Base-by-base conservation (phyloP, 495 filamentous ascomycete species). In the Neurospora sublineolata region DNA sequence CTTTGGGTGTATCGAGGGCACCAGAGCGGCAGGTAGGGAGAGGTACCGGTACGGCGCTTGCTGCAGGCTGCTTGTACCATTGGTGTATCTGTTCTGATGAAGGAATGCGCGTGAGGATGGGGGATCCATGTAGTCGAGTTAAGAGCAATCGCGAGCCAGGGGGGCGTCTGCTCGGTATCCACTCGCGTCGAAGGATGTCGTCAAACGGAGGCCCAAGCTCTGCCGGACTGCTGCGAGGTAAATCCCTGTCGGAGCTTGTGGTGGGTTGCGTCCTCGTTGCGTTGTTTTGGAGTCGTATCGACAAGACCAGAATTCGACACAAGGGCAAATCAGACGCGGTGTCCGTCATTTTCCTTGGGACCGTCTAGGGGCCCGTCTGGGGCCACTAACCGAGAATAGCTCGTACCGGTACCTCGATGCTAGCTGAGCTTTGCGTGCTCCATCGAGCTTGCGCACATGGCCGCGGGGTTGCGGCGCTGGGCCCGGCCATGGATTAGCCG, bases 61-160 rank as follows among this genome's bases (percentile, higher is more conserved):
- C 70, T 73, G 72, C 68, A 70, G 74, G 73, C 68, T 74, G 74
- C 6, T 36, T 33, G 52, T 33, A 33, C 52, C 27, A 18, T 6
- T 33, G 52, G 75, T 74, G 74, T 74, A 74, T 76, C 73, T 76
- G 75, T 77, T 78, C 71, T 75, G 70, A 76, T 75, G 75, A 78
- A 73, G 77, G 73, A 71, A 72, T 72, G 64, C 68, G 69, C 18
- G 75, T 36, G 10, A 76, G 30, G 73, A 78, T 74, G 75, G 75
- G 69, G 68, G 76, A 77, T 79, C 77, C 77, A 79, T 79, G 77
- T 79, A 75, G 76, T 78, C 70, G 76, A 75, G 69, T 77, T 77
- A 75, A 76, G 71, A 33, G 27, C 27, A 60, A 64, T 64, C 52
- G 52, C 14, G 27, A 64, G 52, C 12, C 52, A 16, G 23, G 52